Percentiles rank a stretch among this genome's conserved stretches.
phyloP scores from a whole-genome alignment of 2,329 filamentous ascomycete genomes.

The Aureobasidium sp. region DNA sequence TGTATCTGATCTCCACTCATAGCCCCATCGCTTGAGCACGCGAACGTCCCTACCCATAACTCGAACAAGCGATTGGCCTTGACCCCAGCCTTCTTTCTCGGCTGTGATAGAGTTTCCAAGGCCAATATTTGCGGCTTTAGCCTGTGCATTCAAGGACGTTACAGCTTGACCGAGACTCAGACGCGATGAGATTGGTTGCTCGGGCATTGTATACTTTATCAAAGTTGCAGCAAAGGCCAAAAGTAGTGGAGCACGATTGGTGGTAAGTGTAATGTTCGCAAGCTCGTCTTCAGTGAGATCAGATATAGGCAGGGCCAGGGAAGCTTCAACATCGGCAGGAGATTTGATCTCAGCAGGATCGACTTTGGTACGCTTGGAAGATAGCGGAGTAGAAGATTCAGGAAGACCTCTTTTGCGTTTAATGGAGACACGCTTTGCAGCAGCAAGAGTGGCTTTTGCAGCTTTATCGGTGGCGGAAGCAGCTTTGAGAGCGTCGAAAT shows the following conservation, averaged over 20 bases:
- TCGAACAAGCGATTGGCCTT: constrained; percentile 65
- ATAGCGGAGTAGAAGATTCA: constrained; percentile 22
- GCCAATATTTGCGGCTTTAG: constrained; percentile 68
- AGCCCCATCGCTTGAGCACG: constrained; percentile 72
- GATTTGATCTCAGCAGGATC: constrained; percentile 18
- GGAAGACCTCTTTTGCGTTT: constrained; percentile 39
- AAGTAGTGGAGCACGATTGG: constrained; percentile 75
- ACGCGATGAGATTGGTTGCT: constrained; percentile 76
- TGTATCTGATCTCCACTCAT: constrained; percentile 47
- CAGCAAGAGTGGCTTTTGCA: constrained; percentile 50
- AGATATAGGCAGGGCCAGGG: constrained; percentile 52
- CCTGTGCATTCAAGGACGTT: constrained; percentile 71
- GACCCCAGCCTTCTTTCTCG: constrained; percentile 64
- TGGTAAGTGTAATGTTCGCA: constrained; percentile 52
- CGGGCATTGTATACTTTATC: constrained; percentile 73
- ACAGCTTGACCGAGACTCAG: constrained; percentile 78
- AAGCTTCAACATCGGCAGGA: constrained; percentile 56
- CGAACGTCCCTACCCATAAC: constrained; percentile 68
- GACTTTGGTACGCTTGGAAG: constrained; percentile 21
- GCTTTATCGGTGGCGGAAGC: constrained; percentile 48
- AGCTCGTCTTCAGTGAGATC: constrained; percentile 55
- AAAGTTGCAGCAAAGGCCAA: constrained; percentile 71
- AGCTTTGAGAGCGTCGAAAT: constrained; percentile 36
- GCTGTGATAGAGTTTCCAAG: constrained; percentile 56
- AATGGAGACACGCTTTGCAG: constrained; percentile 50